Conservation (phyloP, 1,284 basidiomycete genomes). For the Leucoagaricus sp. region DNA sequence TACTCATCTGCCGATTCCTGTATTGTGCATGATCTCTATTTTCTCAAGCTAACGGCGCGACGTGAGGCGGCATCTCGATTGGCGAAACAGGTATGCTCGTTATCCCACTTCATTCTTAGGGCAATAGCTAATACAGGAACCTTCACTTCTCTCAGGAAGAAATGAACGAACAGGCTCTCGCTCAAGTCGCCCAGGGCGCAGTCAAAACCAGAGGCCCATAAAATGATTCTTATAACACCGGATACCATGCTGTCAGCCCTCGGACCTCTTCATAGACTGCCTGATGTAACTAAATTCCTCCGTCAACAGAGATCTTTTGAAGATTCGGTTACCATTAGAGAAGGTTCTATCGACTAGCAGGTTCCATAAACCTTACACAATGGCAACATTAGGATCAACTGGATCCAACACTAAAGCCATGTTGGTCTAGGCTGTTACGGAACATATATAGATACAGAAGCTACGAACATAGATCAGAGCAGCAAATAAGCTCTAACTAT, state of each 20-base stretch:
- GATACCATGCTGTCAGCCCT: not conserved
- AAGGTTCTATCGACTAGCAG: no score
- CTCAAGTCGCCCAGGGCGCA: constrained; percentile 9
- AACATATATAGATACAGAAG: no score
- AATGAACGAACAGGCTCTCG: constrained; percentile 4
- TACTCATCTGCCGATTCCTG: not conserved
- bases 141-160: constrained; percentile 4
- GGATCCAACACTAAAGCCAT: no score
- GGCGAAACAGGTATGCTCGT: not conserved
- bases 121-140: not conserved
- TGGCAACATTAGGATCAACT: no score
- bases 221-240: not conserved
- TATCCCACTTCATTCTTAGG: not conserved
- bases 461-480: no score
- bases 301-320: no score
- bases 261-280: no score
- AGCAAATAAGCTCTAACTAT: no score
- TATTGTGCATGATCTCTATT: not conserved
- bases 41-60: not conserved
- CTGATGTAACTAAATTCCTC: no score
- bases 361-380: no score
- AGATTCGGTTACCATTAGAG: no score
- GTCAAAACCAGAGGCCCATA: not conserved
- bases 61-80: constrained; percentile 2
- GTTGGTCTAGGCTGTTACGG: no score